Percentiles rank a stretch among this genome's conserved stretches.
Evolutionary conservation across 306 rosid genomes (phyloP).

Genomic region (Sophora flavescens): DNA sequence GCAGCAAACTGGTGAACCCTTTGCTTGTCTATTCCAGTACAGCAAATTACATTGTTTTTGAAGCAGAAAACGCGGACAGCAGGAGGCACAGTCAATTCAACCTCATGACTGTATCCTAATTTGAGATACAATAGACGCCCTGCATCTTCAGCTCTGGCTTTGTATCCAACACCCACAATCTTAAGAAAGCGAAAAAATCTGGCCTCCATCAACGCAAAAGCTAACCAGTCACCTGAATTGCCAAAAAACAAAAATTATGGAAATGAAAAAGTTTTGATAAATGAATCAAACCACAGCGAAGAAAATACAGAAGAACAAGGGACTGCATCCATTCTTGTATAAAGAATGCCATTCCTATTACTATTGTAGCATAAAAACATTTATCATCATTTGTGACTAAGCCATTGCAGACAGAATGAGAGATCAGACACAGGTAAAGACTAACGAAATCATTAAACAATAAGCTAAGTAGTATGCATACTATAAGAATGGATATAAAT

Average conservation of each 20-base stretch:
- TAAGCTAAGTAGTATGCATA: background rate
- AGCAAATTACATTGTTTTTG: constrained; percentile 88
- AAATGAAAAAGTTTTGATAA: background rate
- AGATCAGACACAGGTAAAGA: constrained; percentile 9
- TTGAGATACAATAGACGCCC: constrained; percentile 79
- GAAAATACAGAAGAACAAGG: constrained; percentile 4
- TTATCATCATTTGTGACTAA: background rate
- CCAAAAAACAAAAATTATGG: background rate
- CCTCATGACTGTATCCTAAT: constrained; percentile 92
- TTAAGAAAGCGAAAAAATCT: constrained; percentile 78
- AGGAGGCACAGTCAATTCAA: constrained; percentile 76
- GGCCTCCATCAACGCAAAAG: constrained; percentile 66
- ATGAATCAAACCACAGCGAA: constrained; percentile 10
- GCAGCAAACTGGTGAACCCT: constrained; percentile 93
- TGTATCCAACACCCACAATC: constrained; percentile 93
- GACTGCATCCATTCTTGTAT: background rate
- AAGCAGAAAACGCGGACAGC: constrained; percentile 92
- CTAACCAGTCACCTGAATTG: constrained; percentile 34
- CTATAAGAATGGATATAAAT: background rate
- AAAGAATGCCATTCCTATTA: background rate
- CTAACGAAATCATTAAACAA: background rate
- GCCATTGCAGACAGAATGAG: background rate
- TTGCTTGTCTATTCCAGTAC: constrained; percentile 86
- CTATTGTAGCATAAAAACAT: constrained; percentile 1
- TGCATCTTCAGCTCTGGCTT: constrained; percentile 85